These are phyloP conservation scores for Madurella mycetomatis DNA, from an alignment of 2,329 filamentous ascomycete species.

Conservation along the genomic window DNA sequence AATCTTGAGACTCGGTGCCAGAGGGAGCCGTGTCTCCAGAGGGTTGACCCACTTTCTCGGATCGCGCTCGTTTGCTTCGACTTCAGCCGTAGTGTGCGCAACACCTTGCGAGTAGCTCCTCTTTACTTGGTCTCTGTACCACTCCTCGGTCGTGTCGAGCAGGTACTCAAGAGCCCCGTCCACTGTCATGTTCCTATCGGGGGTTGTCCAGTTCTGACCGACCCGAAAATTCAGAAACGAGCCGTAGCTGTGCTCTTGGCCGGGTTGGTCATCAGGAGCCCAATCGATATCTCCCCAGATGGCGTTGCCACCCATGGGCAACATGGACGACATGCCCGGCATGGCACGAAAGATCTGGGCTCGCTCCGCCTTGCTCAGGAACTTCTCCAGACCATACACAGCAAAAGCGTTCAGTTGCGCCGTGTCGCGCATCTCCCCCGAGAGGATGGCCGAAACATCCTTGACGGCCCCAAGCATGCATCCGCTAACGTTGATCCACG, in stretches of 20 bases:
- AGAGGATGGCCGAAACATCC: conserved; percentile 82
- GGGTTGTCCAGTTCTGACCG: conserved; percentile 58
- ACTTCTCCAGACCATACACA: conserved; percentile 94
- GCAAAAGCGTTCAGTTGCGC: conserved; percentile 95
- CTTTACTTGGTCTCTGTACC: conserved; percentile 73
- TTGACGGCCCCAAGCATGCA: conserved; percentile 97
- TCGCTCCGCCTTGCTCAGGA: conserved; percentile 83
- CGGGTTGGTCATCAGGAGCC: conserved; percentile 80
- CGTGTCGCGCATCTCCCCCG: conserved; percentile 97
- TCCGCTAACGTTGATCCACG: conserved; percentile 97
- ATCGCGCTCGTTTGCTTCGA: conserved; percentile 75
- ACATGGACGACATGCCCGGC: conserved; percentile 95
- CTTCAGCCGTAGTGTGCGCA: conserved; percentile 72
- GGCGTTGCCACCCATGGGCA: conserved; percentile 86
- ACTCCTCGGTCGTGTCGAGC: conserved; percentile 71
- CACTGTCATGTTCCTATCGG: conserved; percentile 74
- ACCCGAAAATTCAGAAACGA: conserved; percentile 79
- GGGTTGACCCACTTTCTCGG: conserved; percentile 91
- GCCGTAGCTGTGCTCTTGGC: conserved; percentile 70
- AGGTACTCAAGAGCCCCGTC: conserved; percentile 73
- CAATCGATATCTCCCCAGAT: conserved; percentile 90
- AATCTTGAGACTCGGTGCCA: conserved; percentile 85
- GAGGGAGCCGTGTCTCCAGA: conserved; percentile 78
- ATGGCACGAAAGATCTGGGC: conserved; percentile 94
- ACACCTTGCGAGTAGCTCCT: conserved; percentile 83